Evolutionary conservation across 768 basidiomycete genomes (phyloP), one percentile per base, ranked within the genome.

Genomic region (Gloeostereum incarnatum): DNA sequence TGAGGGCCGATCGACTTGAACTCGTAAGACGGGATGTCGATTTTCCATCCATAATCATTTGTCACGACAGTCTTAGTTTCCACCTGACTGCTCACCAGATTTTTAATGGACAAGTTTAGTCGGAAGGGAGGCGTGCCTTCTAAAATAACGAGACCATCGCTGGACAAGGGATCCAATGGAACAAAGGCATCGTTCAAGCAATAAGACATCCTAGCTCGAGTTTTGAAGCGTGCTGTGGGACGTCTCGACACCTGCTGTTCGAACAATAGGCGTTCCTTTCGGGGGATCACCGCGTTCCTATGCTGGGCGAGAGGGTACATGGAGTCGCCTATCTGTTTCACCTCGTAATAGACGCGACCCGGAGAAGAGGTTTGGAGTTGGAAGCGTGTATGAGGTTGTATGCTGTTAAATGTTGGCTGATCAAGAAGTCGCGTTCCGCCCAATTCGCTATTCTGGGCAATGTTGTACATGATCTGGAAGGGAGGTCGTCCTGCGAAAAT

Each of bases 391-490:
- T 73, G 72, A 7, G 76, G 68, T 47, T 89, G 86, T 27, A 91
- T 87, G 52, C 88, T 89, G 57, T 80, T 88, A 63, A 91, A 82
- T 1, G 75, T 78, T 1, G 82, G 80, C 46, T 87, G 83, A 41
- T 80, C 84, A 21, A 85, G 61, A 33, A 89, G 66, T 44, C 66
- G 75, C 2, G 77, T 83, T 5, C 76, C 81, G 3, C 86, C 83
- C 13, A 65, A 62, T 6, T 81, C 82, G 38, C 64, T 69, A 36
- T 79, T 70, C 53, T 75, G 71, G 1, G 82, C 87, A 38, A 90
- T 75, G 46, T 88, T 85, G 58, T 93, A 96, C 71, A 75, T 81
- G 45, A 94, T 79, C 54, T 94, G 82, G 73, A 93, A 97, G 0
- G 92, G 92, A n/a, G 89, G 80, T 16, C 80, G 78, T 36, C 92